Evolutionary conservation across 768 basidiomycete genomes (phyloP).

Genomic region (Sistotremastrum suecicum): DNA sequence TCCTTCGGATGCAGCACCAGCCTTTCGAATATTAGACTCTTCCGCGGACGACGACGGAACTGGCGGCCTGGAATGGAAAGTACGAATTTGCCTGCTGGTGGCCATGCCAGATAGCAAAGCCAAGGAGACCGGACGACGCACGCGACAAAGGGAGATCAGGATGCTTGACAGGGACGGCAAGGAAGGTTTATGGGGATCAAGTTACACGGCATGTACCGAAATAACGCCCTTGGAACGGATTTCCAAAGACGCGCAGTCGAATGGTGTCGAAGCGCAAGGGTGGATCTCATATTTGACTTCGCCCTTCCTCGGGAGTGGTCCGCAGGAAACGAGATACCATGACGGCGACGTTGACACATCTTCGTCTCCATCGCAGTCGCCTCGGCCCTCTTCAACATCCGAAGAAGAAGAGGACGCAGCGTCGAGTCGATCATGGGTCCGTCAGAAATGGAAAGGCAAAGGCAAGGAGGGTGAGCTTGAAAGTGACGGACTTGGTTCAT

Average conservation of each 20-base stretch:
- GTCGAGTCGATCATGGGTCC: slow-evolving; percentile 29
- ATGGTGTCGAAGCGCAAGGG: slow-evolving; percentile 8
- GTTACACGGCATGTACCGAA: slow-evolving; percentile 43
- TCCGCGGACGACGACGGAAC: slow-evolving; percentile 10
- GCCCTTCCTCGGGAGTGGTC: slow-evolving; percentile 18
- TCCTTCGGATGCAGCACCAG: slow-evolving; percentile 81
- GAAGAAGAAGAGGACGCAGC: slow-evolving; percentile 8
- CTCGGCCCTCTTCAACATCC: slow-evolving; percentile 5
- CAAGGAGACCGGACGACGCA: slow-evolving; percentile 20
- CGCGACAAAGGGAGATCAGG: slow-evolving; percentile 32
- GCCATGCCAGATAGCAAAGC: slow-evolving; percentile 28
- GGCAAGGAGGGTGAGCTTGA: slow-evolving; percentile 26
- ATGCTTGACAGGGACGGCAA: slow-evolving; percentile 41
- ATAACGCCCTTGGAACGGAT: slow-evolving; percentile 48
- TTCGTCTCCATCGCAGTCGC: not conserved
- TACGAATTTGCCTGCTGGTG: slow-evolving; percentile 76
- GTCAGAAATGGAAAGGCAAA: slow-evolving; percentile 35
- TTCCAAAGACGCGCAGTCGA: slow-evolving; percentile 9
- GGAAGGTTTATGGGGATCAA: slow-evolving; percentile 56
- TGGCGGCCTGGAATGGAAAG: slow-evolving; percentile 86
- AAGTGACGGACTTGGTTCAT: not conserved
- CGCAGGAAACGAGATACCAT: slow-evolving; percentile 36
- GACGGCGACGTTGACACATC: slow-evolving; percentile 33
- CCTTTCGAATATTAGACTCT: slow-evolving; percentile 35
- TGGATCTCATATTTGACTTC: slow-evolving; percentile 30